Evolutionary conservation across 495 filamentous ascomycete genomes (phyloP), one percentile per base, ranked within the genome.

Genomic region (Penicillium mononematosum): DNA sequence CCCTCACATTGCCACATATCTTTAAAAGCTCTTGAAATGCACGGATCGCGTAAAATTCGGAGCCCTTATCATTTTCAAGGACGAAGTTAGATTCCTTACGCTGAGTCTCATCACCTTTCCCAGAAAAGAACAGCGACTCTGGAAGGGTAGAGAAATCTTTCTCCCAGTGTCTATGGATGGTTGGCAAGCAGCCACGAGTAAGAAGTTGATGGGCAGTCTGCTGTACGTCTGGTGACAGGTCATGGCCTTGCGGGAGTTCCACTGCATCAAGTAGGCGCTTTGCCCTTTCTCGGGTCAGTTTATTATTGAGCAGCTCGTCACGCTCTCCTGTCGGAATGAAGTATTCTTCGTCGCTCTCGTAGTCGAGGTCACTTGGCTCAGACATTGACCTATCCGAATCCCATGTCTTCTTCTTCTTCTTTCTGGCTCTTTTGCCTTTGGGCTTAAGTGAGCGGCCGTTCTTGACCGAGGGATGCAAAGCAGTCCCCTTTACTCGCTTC

Each of bases 61-160:
- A 69, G 17, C 64, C 60, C 19, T 65, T 66, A 0, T 68, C 53
- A 4, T 74, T 58, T 45, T 78, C 77, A 59, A 89, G 80, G 42
- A 83, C 70, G 0, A 76, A 70, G 16, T 70, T 63, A 1, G 67
- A 61, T 34, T 81, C 68, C 0, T 65, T 59, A 5, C 60, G 45
- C 10, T 27, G 36, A 8, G 14, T 4, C 1, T 58, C 11, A 2
- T 52, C 24, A 16, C 51, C 44, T 1, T 50, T 27, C 2, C 14
- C 55, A 9, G 42, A 43, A 17, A 77, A 70, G 65, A 89, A 90
- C 2, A 90, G 63, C 10, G 70, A 68, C 5, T 78, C 71, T 0
- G 87, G 86, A 32, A 89, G 68, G 1, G 79, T 86, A 1, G 62
- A 60, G 61, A 88, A 90, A 59, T 90, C 87, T 45, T 75, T 70